These are phyloP conservation scores for Symbiodinium natans DNA, from an alignment of 73 alveolate species.

Conservation along the genomic window DNA sequence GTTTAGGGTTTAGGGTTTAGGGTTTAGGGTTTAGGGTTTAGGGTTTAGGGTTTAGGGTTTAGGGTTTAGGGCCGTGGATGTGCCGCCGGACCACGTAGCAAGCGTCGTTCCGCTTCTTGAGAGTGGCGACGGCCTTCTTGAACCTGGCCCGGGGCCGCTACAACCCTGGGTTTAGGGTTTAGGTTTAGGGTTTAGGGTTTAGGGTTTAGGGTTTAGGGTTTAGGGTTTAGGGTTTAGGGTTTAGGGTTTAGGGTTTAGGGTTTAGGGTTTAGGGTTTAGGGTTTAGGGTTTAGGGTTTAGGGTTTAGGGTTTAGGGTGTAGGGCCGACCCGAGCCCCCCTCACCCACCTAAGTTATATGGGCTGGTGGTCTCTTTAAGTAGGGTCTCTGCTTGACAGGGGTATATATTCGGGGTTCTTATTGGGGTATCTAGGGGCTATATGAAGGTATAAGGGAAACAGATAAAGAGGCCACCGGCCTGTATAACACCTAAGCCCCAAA, in stretches of 20 bases:
- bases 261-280: too few relatives aligned
- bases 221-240: background rate
- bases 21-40: too few relatives aligned
- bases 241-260: too few relatives aligned
- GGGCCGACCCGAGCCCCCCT: background rate
- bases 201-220: too few relatives aligned
- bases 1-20: background rate
- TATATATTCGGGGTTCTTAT: background rate
- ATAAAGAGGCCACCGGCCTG: too few relatives aligned
- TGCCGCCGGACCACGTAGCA: conserved; percentile 8
- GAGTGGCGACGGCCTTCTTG: background rate
- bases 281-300: too few relatives aligned
- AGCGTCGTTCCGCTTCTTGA: conserved; percentile 45
- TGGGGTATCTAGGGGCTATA: background rate
- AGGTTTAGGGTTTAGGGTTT: background rate
- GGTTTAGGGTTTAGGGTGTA: too few relatives aligned
- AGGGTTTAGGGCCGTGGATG: too few relatives aligned
- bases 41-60: too few relatives aligned
- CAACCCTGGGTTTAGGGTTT: too few relatives aligned
- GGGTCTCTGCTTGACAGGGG: too few relatives aligned
- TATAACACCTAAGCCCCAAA: too few relatives aligned
- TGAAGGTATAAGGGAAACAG: background rate
- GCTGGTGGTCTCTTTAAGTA: background rate
- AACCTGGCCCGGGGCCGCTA: background rate
- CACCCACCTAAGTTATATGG: background rate